Conservation (phyloP, 495 filamentous ascomycete species). For the Neurospora terricola region DNA sequence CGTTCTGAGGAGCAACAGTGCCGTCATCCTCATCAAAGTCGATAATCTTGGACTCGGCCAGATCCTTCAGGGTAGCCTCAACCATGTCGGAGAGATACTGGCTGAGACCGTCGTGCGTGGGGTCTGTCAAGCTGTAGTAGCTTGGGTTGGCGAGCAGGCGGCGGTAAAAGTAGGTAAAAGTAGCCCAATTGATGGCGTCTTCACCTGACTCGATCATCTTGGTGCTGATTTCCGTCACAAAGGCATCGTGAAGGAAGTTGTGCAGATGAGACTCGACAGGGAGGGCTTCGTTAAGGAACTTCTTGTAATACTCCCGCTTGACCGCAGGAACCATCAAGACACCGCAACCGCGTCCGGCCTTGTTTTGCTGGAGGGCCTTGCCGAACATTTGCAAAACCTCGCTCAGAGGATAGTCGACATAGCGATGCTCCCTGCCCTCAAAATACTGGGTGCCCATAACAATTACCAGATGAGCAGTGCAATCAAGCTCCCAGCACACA, state of each 20-base stretch:
- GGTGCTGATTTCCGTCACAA: constrained; percentile 92
- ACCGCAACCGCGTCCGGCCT: constrained; percentile 73
- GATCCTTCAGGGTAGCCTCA: constrained; percentile 82
- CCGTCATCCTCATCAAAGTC: constrained; percentile 97
- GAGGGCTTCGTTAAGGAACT: constrained; percentile 93
- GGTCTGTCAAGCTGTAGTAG: constrained; percentile 86
- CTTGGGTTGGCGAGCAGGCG: constrained; percentile 94
- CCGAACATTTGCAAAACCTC: constrained; percentile 99
- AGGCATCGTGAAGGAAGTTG: constrained; percentile 84
- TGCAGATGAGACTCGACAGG: constrained; percentile 94
- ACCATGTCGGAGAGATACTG: constrained; percentile 92
- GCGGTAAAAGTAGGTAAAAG: constrained; percentile 97
- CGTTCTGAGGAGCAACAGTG: constrained; percentile 77
- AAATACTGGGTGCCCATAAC: constrained; percentile 99
- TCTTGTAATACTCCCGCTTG: constrained; percentile 96
- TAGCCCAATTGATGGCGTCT: constrained; percentile 96
- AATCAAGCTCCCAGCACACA: constrained; percentile 91
- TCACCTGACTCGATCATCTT: constrained; percentile 89
- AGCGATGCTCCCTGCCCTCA: constrained; percentile 92
- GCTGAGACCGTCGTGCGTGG: constrained; percentile 86
- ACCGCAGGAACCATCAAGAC: constrained; percentile 91
- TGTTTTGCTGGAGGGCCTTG: constrained; percentile 67
- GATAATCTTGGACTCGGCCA: constrained; percentile 89
- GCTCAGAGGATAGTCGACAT: constrained; percentile 91
- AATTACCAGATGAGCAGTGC: constrained; percentile 79